phyloP scores from a whole-genome alignment of 2,329 filamentous ascomycete genomes.

The Paraphoma chrysanthemicola region DNA sequence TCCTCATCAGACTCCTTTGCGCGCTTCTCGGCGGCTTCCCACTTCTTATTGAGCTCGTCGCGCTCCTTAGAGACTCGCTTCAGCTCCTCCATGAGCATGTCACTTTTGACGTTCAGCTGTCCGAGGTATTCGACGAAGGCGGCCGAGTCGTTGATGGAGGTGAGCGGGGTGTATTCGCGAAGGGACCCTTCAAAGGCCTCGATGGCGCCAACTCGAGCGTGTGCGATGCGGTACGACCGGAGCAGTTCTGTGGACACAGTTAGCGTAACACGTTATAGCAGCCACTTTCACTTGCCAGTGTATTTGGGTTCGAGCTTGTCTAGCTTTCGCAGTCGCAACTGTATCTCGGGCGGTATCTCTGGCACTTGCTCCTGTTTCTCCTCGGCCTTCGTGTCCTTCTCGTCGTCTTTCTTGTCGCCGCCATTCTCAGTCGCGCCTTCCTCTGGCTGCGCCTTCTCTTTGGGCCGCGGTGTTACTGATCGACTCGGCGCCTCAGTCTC shows the following conservation, averaged over 20 bases:
- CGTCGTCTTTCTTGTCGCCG: conserved; percentile 43
- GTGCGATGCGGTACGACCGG: conserved; percentile 89
- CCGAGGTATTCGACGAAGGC: conserved; percentile 89
- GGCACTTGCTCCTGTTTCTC: conserved; percentile 40
- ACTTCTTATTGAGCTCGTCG: conserved; percentile 78
- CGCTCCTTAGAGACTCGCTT: conserved; percentile 85
- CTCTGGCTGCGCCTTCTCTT: conserved; percentile 46
- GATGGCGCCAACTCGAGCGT: conserved; percentile 83
- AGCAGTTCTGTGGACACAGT: conserved; percentile 71
- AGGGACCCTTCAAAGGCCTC: conserved; percentile 92
- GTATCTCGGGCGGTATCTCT: conserved; percentile 77
- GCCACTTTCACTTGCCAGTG: conserved; percentile 63
- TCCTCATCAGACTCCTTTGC: conserved; percentile 70
- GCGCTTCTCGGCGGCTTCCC: conserved; percentile 71
- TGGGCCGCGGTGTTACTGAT: conserved; percentile 64
- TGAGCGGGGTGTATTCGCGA: conserved; percentile 89
- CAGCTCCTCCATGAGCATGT: conserved; percentile 93
- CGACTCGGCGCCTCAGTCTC: conserved; percentile 72
- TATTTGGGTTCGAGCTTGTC: conserved; percentile 90
- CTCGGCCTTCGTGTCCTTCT: conserved; percentile 34
- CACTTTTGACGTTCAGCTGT: conserved; percentile 82
- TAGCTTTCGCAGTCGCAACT: conserved; percentile 79
- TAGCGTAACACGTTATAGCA: conserved; percentile 12
- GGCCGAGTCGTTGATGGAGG: conserved; percentile 83
- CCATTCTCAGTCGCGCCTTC: conserved; percentile 30